Percentiles rank a stretch among this genome's conserved stretches.
These are phyloP conservation scores for Cajanus cajan DNA, from an alignment of 306 rosid genomes.

Conservation along the genomic window DNA sequence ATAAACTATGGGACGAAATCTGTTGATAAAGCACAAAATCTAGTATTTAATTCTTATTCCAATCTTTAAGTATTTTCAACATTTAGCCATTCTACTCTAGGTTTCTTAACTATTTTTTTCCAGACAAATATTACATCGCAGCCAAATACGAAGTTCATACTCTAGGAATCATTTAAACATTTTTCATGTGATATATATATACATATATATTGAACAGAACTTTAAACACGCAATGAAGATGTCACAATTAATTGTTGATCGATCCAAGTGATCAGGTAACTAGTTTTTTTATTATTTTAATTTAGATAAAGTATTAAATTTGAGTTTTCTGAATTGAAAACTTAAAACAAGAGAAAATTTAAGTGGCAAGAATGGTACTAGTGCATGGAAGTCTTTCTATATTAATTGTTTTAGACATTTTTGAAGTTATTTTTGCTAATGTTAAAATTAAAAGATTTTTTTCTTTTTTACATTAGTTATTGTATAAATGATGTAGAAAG, in stretches of 20 bases:
- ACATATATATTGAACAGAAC: background rate
- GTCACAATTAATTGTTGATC: background rate
- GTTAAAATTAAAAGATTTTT: too few species aligned
- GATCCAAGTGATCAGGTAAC: background rate
- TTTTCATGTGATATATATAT: background rate
- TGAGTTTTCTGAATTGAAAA: background rate
- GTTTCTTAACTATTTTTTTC: background rate
- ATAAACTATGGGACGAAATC: slow-evolving; percentile 29
- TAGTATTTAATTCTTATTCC: slow-evolving; percentile 28
- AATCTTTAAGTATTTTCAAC: background rate
- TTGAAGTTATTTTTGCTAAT: too few species aligned
- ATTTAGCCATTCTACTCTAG: background rate
- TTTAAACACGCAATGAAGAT: background rate
- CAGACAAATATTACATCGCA: background rate
- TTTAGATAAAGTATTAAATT: background rate
- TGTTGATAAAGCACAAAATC: slow-evolving; percentile 34
- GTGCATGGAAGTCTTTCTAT: too few species aligned
- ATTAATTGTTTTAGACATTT: too few species aligned
- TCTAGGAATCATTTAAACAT: background rate
- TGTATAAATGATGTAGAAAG: too few species aligned
- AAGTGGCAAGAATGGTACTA: too few species aligned
- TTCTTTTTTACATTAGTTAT: too few species aligned
- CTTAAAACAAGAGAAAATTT: too few species aligned
- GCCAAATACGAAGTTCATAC: background rate
- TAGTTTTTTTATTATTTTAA: too few species aligned